Base-by-base conservation (phyloP, 176 grass and related monocot species). In the Chloris gayana region DNA sequence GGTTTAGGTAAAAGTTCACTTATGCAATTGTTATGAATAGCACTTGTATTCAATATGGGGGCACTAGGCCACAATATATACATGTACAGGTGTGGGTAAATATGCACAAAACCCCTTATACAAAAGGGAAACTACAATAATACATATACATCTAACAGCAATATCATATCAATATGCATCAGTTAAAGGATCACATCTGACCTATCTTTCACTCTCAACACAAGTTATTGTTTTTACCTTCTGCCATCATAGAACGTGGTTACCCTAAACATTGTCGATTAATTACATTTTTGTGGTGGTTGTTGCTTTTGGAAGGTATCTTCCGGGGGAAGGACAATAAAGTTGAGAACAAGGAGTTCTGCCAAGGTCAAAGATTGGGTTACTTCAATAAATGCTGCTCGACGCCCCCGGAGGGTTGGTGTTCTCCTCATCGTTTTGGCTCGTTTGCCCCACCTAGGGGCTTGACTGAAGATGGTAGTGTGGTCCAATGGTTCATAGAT, bases 401-500 rank as follows among this genome's bases (percentile, higher is more conserved):
- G 91, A 47, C 85, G 26, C 83, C 88, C 2, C 88, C 83, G 18
- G 93, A 93, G 50, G 93, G 88, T 32, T 93, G 93, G 93, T 93
- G 88, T 78, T 58, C 91, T 46, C 85, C 93, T 50, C 90, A 97
- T 63, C 79, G 93, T 21, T 92, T 90, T 79, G 85, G 90, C 53
- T 93, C 93, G 54, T 97, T 97, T 71, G 88, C 93, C 84, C 93
- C 93, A 47, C 93, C 85, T 57, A 87, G 93, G 35, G 93, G 93
- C 22, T 83, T 97, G 83, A 87, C 69, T 47, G 88, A 97, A 65
- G 90, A 93, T 59, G 93, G 86, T 53, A 93, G 85, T 75, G 26
- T 72, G 3, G 93, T 89, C 26, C 93, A 97, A 30, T 97, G 93
- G 93, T 97, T 97, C 68, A 76, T 97, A 49, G 93, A 97, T 80